Conservation (phyloP, 371 early-diverging fungal genomes). For the Saksenaea oblongispora region DNA sequence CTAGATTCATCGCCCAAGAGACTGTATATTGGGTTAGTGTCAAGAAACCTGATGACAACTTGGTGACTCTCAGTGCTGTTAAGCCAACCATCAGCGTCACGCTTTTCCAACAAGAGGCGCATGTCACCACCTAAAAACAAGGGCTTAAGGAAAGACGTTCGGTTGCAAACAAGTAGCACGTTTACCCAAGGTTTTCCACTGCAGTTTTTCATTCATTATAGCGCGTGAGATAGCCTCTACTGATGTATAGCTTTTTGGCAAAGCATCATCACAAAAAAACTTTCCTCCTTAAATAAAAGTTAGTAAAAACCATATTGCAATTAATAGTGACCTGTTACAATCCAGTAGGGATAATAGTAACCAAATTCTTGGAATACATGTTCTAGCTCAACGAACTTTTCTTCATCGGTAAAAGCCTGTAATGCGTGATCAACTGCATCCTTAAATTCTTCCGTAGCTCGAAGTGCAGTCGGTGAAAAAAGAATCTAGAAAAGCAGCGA, state of each 20-base stretch:
- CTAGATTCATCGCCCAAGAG: background rate
- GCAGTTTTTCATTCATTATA: background rate
- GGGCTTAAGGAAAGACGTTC: background rate
- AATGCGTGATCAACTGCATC: background rate
- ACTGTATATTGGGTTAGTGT: background rate
- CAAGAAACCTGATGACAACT: background rate
- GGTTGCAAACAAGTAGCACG: background rate
- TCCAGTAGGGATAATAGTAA: background rate
- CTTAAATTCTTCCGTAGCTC: background rate
- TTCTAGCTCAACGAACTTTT: background rate
- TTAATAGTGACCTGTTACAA: background rate
- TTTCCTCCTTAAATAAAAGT: background rate
- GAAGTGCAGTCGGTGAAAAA: background rate
- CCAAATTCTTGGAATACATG: background rate
- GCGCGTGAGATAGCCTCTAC: background rate
- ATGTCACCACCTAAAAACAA: background rate
- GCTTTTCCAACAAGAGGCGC: background rate
- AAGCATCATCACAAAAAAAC: background rate
- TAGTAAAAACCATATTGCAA: background rate
- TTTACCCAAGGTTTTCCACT: background rate
- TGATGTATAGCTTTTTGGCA: background rate
- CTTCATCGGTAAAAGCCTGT: background rate
- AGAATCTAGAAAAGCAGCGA: background rate
- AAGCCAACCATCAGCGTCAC: background rate
- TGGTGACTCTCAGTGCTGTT: background rate